phyloP scores from a whole-genome alignment of 2,329 filamentous ascomycete species.

The Paraphaeosphaeria minitans region DNA sequence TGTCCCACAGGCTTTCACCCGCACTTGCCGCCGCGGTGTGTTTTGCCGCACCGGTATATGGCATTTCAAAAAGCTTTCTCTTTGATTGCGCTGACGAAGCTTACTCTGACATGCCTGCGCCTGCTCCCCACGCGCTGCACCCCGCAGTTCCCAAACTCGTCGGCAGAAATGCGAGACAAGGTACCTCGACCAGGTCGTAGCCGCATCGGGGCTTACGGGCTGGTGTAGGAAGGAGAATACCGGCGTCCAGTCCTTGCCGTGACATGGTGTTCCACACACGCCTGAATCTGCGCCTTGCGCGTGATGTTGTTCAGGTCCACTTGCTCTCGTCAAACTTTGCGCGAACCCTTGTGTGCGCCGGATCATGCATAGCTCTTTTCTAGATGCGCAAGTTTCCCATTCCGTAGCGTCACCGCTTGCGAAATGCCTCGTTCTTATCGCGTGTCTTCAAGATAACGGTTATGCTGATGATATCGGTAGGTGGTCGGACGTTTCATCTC shows the following conservation, averaged over 20 bases:
- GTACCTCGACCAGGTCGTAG: background rate
- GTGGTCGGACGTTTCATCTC: conserved; percentile 1
- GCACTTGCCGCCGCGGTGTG: background rate
- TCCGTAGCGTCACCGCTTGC: background rate
- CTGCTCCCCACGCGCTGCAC: conserved; percentile 29
- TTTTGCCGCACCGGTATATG: background rate
- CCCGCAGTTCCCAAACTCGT: conserved; percentile 23
- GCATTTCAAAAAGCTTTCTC: background rate
- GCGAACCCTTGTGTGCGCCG: background rate
- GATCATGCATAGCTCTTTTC: background rate
- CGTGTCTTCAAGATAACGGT: background rate
- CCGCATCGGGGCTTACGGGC: background rate
- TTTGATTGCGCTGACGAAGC: conserved; percentile 35
- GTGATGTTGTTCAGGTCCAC: too few species aligned
- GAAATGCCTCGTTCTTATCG: background rate
- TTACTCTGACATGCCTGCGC: conserved; percentile 14
- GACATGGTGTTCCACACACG: background rate
- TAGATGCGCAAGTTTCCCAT: background rate
- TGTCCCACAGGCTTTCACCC: background rate
- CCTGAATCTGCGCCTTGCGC: background rate
- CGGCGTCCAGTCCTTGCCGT: background rate
- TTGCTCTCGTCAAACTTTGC: background rate
- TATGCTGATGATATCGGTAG: background rate
- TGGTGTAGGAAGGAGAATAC: conserved; percentile 1
- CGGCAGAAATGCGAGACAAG: conserved; percentile 11